Base-by-base conservation (phyloP, 2,329 filamentous ascomycete species). In the Emmonsiellopsis sp. region DNA sequence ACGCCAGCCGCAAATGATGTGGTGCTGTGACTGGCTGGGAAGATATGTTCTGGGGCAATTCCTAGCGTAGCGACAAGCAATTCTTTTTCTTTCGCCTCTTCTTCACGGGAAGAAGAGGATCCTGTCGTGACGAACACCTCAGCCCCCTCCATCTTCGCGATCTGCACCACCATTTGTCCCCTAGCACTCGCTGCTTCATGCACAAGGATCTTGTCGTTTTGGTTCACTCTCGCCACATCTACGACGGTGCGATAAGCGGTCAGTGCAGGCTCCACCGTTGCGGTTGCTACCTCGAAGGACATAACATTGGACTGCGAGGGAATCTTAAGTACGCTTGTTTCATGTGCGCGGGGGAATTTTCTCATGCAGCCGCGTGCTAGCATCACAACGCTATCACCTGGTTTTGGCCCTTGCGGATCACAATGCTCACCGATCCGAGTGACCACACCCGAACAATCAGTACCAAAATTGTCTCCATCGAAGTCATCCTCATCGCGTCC, bases 151-250 rank as follows among this genome's bases (percentile, higher is more conserved):
- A 55, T 30, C 20, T 55, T 52, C 3, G 60, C 59, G n/a, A 63
- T 57, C 4, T 42, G 47, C 4, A 61, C 34, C 9, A 58, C 57
- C 7, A 57, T 51, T 34, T 62, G 62, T 4, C 58, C 60, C 9
- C 54, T 30, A 9, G 35, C 55, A 15, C 56, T 57, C n/a, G 59
- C 43, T 2, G 58, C 60, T 9, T 44, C 52, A 42, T 62, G 58
- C 6, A 64, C 54, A 2, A 64, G 53, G 16, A 62, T 53, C 4
- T 46, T 44, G 20, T 64, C 59, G 5, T 57, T 58, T 8, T 52
- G 15, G 34, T 55, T 42, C 26, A 63, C 8, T 8, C 55, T 47
- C n/a, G 55, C 60, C n/a, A 62, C 45, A 30, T 61, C 53, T 13
- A 58, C 13, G 2, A 63, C 52, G 6, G 57, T 53, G 38, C 60